These are phyloP conservation scores for Pelargonium myrrhifolium DNA, from an alignment of 441 rosid genomes.

Conservation along the genomic window DNA sequence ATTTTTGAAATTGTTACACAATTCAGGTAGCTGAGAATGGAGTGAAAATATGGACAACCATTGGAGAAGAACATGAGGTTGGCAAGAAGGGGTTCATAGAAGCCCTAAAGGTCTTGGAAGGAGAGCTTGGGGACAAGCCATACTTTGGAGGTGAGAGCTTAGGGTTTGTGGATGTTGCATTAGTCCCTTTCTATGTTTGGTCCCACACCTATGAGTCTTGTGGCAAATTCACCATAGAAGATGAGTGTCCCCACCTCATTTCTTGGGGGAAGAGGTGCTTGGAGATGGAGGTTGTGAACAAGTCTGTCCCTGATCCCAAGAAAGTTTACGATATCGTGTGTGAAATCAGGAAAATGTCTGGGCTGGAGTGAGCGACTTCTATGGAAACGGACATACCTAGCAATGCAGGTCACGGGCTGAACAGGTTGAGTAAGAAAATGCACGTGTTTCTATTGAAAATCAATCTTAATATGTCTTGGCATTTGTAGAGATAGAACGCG, in stretches of 20 bases:
- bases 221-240: slow-evolving; percentile 22
- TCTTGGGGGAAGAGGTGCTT: slow-evolving; percentile 25
- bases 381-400: too few relatives aligned
- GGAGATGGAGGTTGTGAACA: slow-evolving; percentile 15
- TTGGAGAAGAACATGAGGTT: not conserved
- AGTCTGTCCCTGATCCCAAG: slow-evolving; percentile 12
- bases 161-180: slow-evolving; percentile 20
- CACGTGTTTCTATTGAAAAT: too few relatives aligned
- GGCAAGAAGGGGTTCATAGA: slow-evolving; percentile 1
- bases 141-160: slow-evolving; percentile 16
- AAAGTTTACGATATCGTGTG: not conserved
- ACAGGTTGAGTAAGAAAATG: too few relatives aligned
- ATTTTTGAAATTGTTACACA: too few relatives aligned
- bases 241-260: slow-evolving; percentile 18
- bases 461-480: too few relatives aligned
- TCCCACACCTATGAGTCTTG: slow-evolving; percentile 22
- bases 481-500: too few relatives aligned
- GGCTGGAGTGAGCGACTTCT: not conserved
- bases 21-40: not conserved
- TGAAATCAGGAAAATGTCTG: not conserved
- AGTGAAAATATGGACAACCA: not conserved
- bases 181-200: slow-evolving; percentile 27
- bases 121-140: not conserved
- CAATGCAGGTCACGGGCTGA: too few relatives aligned
- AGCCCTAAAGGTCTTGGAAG: not conserved